Base-by-base conservation (phyloP, 2,329 filamentous ascomycete genomes). In the Neopestalotiopsis rosae region DNA sequence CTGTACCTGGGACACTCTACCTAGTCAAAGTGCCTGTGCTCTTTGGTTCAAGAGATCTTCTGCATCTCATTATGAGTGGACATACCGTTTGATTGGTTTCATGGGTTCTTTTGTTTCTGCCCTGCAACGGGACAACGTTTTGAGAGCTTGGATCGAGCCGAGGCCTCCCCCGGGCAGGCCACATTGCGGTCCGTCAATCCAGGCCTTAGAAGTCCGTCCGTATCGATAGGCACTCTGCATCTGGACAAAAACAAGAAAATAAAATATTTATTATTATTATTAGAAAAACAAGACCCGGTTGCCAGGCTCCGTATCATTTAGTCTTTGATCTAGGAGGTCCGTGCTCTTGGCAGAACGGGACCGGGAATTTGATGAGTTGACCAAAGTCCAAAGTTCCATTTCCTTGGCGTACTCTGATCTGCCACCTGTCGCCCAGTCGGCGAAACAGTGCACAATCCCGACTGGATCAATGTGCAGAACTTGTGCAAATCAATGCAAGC, bases 101-200 rank as follows among this genome's bases (percentile, higher is more conserved):
- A 38, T 38, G 34, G 45, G 20, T 52, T 52, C 45, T 52, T 52
- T 52, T 52, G 45, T 52, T 52, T 52, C 45, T 24, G 45, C 45
- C 45, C 45, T 52, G 45, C 45, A 9, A 52, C 45, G 6, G 17
- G 45, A 52, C 45, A 20, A 52, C 45, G 45, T 52, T 52, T 52
- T 52, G 45, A 52, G n/a, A 52, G 45, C 45, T 52, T 52, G 45
- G 45, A 52, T 52, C 45, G 45, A 52, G 45, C 45, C 45, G 45
- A 52, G 45, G 45, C 45, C 45, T 38, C 34, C 45, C 45, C 45
- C 45, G 45, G n/a, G 45, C 45, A 52, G 45, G 45, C 45, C 45
- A 52, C 45, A 52, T 4, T 52, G 45, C 45, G 45, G 45, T 52
- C 45, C 45, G 45, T 52, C 45, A 28, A 28, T 28, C 24, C 24